These are phyloP conservation scores for Collybiopsis confluens DNA, from an alignment of 768 basidiomycete genomes.

Conservation along the genomic window DNA sequence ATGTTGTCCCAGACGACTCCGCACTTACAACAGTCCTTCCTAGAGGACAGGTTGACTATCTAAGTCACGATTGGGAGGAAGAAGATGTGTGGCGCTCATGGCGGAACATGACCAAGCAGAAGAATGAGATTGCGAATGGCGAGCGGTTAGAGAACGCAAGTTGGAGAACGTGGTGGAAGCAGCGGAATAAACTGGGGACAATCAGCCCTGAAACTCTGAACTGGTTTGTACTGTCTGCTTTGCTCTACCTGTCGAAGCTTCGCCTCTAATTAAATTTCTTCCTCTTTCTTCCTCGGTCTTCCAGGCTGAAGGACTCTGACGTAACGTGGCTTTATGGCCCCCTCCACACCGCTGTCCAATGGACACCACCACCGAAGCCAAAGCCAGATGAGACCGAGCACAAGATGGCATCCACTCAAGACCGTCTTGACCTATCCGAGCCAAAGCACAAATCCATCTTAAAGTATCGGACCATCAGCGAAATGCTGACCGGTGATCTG, in stretches of 20 bases:
- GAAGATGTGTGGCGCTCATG: slow-evolving; percentile 99
- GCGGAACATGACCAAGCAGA: slow-evolving; percentile 97
- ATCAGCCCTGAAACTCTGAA: slow-evolving; percentile 96
- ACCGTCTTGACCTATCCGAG: slow-evolving; percentile 47
- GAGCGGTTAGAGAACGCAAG: slow-evolving; percentile 94
- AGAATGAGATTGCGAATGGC: slow-evolving; percentile 97
- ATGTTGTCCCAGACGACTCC: slow-evolving; percentile 67
- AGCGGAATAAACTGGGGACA: slow-evolving; percentile 92
- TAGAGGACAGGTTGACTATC: slow-evolving; percentile 95
- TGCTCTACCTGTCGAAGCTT: slow-evolving; percentile 6
- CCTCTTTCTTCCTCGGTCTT: neutral
- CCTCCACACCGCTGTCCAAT: slow-evolving; percentile 89
- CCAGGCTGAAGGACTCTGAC: slow-evolving; percentile 97
- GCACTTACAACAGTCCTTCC: slow-evolving; percentile 82
- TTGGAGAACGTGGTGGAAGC: slow-evolving; percentile 99
- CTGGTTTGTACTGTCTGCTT: slow-evolving; percentile 61
- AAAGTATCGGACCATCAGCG: slow-evolving; percentile 89
- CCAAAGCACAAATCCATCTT: slow-evolving; percentile 78
- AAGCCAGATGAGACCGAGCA: slow-evolving; percentile 33
- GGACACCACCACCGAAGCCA: slow-evolving; percentile 64
- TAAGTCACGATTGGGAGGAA: slow-evolving; percentile 95
- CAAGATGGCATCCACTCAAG: slow-evolving; percentile 39
- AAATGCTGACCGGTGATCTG: slow-evolving; percentile 78
- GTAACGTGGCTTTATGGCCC: slow-evolving; percentile 99
- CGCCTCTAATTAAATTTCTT: slow-evolving; percentile 10